phyloP scores from a whole-genome alignment of 2,329 filamentous ascomycete genomes.

The Ilyonectria robusta region DNA sequence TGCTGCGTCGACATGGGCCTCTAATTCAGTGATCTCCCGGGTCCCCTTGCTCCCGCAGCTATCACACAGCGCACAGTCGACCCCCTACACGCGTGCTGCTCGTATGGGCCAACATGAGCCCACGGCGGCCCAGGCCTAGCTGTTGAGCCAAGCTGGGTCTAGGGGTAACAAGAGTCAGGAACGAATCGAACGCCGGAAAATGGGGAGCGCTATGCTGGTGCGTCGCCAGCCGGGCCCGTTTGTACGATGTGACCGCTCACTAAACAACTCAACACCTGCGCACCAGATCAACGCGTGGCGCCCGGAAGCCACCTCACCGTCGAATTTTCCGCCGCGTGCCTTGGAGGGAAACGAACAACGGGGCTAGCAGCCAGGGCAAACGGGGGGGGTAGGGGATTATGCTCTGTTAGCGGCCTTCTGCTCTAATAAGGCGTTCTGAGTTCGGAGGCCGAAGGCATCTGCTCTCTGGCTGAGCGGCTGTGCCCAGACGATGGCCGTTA shows the following conservation, averaged over 20 bases:
- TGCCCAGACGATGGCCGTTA: neutral
- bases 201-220: conserved; percentile 19
- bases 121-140: conserved; percentile 1
- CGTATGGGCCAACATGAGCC: neutral
- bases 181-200: conserved; percentile 18
- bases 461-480: neutral
- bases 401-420: neutral
- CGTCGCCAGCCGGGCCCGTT: conserved; percentile 3
- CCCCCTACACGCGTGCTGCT: neutral
- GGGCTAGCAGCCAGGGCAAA: neutral
- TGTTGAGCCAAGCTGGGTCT: conserved; percentile 7
- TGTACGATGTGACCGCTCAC: neutral
- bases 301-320: conserved; percentile 20
- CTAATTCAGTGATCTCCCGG: neutral
- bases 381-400: neutral
- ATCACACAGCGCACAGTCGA: neutral
- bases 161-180: neutral
- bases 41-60: neutral
- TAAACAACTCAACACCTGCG: neutral
- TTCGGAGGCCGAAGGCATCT: neutral
- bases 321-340: conserved; percentile 1
- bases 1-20: neutral
- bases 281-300: conserved; percentile 25
- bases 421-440: neutral
- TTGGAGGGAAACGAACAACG: conserved; percentile 14